Evolutionary conservation across 78 protist genomes (phyloP).

Genomic region (Dictyostelium purpureum): DNA sequence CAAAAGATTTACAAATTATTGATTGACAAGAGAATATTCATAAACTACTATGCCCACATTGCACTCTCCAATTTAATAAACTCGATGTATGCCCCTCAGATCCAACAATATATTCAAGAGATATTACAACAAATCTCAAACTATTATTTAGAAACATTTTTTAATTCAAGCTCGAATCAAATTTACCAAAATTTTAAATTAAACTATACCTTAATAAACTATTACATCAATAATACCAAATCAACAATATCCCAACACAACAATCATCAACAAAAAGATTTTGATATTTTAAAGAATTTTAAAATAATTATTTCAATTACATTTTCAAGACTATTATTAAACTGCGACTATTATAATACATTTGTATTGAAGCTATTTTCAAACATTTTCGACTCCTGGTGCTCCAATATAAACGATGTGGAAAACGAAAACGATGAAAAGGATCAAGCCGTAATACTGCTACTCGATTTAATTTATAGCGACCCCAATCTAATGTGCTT

Average conservation of each 20-base stretch:
- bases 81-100: not conserved
- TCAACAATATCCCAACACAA: too few relatives aligned
- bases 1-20: not conserved
- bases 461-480: not conserved
- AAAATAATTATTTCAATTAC: slow-evolving; percentile 16
- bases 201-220: too few relatives aligned
- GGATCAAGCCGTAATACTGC: not conserved
- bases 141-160: not conserved
- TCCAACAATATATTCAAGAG: not conserved
- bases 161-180: not conserved
- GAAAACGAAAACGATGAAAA: too few relatives aligned
- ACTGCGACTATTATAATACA: not conserved
- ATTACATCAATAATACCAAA: too few relatives aligned
- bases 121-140: not conserved
- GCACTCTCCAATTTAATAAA: not conserved
- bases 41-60: not conserved
- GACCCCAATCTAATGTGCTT: not conserved
- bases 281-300: too few relatives aligned
- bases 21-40: not conserved
- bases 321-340: not conserved
- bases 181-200: not conserved
- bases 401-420: not conserved
- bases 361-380: not conserved
- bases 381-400: not conserved
- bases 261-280: too few relatives aligned